These are phyloP conservation scores for Aplosporella prunicola DNA, from an alignment of 2,329 filamentous ascomycete genomes.

Conservation along the genomic window DNA sequence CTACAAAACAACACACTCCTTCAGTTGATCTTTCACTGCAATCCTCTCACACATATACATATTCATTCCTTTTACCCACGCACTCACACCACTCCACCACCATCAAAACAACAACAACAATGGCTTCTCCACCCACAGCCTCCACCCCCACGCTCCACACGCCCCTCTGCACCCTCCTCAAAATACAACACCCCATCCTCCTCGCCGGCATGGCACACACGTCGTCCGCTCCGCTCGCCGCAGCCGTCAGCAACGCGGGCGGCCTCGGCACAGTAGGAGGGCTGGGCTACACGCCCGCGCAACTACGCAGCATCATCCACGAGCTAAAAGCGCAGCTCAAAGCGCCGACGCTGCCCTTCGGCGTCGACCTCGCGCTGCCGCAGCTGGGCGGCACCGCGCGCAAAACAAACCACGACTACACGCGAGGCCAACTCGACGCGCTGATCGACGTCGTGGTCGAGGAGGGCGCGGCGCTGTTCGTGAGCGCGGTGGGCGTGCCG, in stretches of 20 bases:
- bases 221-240: slow-evolving; percentile 30
- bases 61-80: too few species aligned
- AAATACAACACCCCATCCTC: slow-evolving; percentile 79
- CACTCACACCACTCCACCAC: too few species aligned
- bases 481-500: slow-evolving; percentile 80
- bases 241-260: slow-evolving; percentile 62
- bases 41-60: too few species aligned
- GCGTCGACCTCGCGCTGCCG: slow-evolving; percentile 82
- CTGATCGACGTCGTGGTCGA: slow-evolving; percentile 79
- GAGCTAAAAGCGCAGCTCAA: slow-evolving; percentile 71
- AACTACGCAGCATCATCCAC: slow-evolving; percentile 70
- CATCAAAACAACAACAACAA: too few species aligned
- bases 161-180: slow-evolving; percentile 49
- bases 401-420: slow-evolving; percentile 94
- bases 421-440: slow-evolving; percentile 76
- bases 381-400: slow-evolving; percentile 77
- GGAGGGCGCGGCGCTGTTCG: slow-evolving; percentile 76
- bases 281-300: slow-evolving; percentile 46
- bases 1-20: too few species aligned
- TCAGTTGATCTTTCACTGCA: too few species aligned
- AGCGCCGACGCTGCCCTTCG: slow-evolving; percentile 66
- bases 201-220: slow-evolving; percentile 91
- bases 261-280: slow-evolving; percentile 56
- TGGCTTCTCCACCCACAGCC: slow-evolving; percentile 22
- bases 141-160: slow-evolving; percentile 28